A percentile compares a stretch with the other conserved stretches of the same genome.
Evolutionary conservation across 2,329 filamentous ascomycete species (phyloP).

Genomic region (Metarhizium sp.): DNA sequence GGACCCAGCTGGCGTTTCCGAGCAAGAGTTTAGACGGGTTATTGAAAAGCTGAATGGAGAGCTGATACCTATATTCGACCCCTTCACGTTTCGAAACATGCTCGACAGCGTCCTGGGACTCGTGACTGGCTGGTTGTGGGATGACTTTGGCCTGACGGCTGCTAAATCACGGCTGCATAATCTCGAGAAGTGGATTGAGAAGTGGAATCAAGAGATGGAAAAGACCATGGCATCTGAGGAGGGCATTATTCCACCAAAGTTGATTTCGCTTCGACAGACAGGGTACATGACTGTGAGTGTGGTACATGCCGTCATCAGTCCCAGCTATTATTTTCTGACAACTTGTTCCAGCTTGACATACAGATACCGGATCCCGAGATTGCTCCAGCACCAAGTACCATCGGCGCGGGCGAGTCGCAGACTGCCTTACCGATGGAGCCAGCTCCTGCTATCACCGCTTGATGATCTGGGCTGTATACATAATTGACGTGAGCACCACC

Average conservation of each 20-base stretch:
- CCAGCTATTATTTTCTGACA: constrained; percentile 5
- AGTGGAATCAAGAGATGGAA: constrained; percentile 72
- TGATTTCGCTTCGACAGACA: constrained; percentile 71
- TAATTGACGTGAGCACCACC: not conserved
- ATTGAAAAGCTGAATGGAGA: constrained; percentile 76
- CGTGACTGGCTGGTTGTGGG: constrained; percentile 89
- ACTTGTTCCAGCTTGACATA: constrained; percentile 56
- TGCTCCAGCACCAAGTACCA: constrained; percentile 39
- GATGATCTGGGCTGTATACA: not conserved
- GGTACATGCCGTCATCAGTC: not conserved
- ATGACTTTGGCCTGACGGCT: constrained; percentile 71
- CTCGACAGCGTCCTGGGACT: constrained; percentile 72
- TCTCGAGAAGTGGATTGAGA: constrained; percentile 74
- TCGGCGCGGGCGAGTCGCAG: constrained; percentile 26
- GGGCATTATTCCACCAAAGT: constrained; percentile 48
- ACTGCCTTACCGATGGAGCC: constrained; percentile 25
- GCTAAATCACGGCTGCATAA: constrained; percentile 61
- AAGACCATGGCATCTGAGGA: constrained; percentile 43
- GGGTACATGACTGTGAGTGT: constrained; percentile 72
- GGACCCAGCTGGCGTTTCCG: constrained; percentile 70
- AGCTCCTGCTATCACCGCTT: constrained; percentile 14
- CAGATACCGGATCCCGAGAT: constrained; percentile 74
- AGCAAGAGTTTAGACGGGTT: constrained; percentile 76
- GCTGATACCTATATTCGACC: constrained; percentile 69
- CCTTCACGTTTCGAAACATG: constrained; percentile 67